Evolutionary conservation across 495 filamentous ascomycete genomes (phyloP).

Genomic region (Paragyromitra xinjiangensis): DNA sequence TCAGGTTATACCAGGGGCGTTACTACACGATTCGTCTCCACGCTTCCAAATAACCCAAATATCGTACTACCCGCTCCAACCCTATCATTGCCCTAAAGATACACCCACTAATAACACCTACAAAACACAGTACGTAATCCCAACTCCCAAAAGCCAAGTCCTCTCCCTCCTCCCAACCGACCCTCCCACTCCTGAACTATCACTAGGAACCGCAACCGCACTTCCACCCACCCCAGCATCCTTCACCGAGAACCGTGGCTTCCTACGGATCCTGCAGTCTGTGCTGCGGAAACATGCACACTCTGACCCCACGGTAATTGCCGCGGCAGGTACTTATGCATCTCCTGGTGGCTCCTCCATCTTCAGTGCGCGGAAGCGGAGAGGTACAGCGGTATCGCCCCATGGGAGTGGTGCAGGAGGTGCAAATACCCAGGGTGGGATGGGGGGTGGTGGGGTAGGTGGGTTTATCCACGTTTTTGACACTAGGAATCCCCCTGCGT

Average conservation of each 20-base stretch:
- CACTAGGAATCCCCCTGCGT: constrained; percentile 82
- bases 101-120: constrained; percentile 45
- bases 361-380: constrained; percentile 61
- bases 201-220: constrained; percentile 77
- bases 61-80: constrained; percentile 59
- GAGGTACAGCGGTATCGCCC: constrained; percentile 63
- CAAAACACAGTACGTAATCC: constrained; percentile 75
- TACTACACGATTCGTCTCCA: constrained; percentile 60
- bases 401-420: constrained; percentile 72
- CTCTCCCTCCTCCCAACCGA: constrained; percentile 78
- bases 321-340: constrained; percentile 81
- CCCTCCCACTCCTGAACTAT: constrained; percentile 72
- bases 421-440: constrained; percentile 82
- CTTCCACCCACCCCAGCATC: constrained; percentile 80
- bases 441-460: constrained; percentile 80
- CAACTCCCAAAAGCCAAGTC: constrained; percentile 60
- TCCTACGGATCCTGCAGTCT: constrained; percentile 76
- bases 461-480: constrained; percentile 93
- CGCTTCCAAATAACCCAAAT: constrained; percentile 65
- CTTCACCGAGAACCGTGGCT: constrained; percentile 78
- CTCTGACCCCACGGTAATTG: constrained; percentile 74
- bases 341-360: constrained; percentile 77
- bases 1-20: neutral
- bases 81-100: constrained; percentile 51
- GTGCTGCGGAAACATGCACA: constrained; percentile 75